phyloP scores from a whole-genome alignment of 352 stramenopile species.

The Phytophthora boehmeriae region DNA sequence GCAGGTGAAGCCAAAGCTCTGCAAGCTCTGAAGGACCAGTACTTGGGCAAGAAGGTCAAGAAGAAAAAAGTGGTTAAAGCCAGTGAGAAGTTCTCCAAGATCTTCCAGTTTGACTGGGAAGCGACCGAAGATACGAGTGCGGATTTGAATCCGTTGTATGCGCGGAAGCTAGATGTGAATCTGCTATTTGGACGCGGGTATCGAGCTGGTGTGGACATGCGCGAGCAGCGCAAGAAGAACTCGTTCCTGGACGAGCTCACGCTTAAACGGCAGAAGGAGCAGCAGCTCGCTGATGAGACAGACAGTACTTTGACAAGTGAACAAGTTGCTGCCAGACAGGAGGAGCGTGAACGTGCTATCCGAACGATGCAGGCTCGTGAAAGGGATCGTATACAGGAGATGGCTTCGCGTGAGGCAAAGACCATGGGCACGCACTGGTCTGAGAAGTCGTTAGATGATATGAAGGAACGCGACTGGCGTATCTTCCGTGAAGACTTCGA shows the following conservation, averaged over 20 bases:
- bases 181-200: conserved; percentile 93
- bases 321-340: conserved; percentile 61
- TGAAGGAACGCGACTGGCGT: conserved; percentile 98
- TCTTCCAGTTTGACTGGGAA: conserved; percentile 96
- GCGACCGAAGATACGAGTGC: conserved; percentile 90
- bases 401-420: conserved; percentile 69
- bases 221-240: conserved; percentile 92
- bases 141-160: conserved; percentile 93
- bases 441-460: conserved; percentile 93
- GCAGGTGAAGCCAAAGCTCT: conserved; percentile 77
- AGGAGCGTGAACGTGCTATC: conserved; percentile 72
- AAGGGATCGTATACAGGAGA: conserved; percentile 59
- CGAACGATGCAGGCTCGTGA: conserved; percentile 79
- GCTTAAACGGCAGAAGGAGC: conserved; percentile 86
- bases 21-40: conserved; percentile 88
- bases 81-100: conserved; percentile 93
- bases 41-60: conserved; percentile 83
- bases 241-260: conserved; percentile 89
- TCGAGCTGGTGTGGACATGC: conserved; percentile 92
- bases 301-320: conserved; percentile 67
- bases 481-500: conserved; percentile 99
- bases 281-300: conserved; percentile 66
- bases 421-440: conserved; percentile 91
- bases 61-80: conserved; percentile 93
- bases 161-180: conserved; percentile 89